phyloP scores from a whole-genome alignment of 345 rosid genomes.

The Gossypium turneri region DNA sequence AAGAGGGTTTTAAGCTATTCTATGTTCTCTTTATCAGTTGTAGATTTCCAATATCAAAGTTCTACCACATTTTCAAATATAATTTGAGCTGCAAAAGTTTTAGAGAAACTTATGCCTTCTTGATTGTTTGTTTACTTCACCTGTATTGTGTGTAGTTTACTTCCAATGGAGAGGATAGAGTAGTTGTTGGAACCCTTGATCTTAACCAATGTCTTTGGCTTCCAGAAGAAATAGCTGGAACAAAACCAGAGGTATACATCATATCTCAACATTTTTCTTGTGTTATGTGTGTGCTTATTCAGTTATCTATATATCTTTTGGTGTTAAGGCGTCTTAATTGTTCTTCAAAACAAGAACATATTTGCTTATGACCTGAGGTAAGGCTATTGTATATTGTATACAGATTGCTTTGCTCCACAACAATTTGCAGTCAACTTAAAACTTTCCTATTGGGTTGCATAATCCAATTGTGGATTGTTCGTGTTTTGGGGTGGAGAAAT shows the following conservation, averaged over 20 bases:
- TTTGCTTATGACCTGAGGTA: neutral
- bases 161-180: constrained; percentile 65
- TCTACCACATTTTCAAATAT: neutral
- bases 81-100: neutral
- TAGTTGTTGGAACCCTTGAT: constrained; percentile 87
- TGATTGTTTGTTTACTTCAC: neutral
- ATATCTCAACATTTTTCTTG: neutral
- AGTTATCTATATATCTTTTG: neutral
- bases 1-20: neutral
- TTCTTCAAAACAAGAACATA: constrained; percentile 3
- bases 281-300: neutral
- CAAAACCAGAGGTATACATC: constrained; percentile 63
- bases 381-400: neutral
- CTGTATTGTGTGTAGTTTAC: constrained; percentile 43
- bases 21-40: neutral
- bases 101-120: neutral
- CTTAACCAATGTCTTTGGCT: constrained; percentile 78
- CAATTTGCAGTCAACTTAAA: neutral
- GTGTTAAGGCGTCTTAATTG: neutral
- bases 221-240: constrained; percentile 82
- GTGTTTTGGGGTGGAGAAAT: neutral
- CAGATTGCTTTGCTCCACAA: neutral
- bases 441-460: neutral
- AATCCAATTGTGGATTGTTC: neutral
- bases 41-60: neutral